Base-by-base conservation (phyloP, 2,329 filamentous ascomycete genomes). In the Aspergillus sojae region DNA sequence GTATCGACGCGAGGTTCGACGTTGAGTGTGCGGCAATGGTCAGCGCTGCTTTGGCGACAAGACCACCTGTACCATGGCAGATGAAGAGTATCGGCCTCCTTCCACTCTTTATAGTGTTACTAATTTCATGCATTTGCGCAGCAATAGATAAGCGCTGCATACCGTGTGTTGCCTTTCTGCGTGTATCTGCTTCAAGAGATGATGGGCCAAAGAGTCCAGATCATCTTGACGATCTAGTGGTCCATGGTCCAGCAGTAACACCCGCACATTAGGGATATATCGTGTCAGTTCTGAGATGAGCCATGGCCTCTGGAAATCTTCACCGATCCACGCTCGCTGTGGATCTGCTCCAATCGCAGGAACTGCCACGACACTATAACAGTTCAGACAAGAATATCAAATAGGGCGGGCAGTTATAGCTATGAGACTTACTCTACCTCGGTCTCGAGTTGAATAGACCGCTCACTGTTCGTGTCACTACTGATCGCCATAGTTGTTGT, bases 11-110 rank as follows among this genome's bases (percentile, higher is more conserved):
- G 23, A 67, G 65, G 53, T 63, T 70, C 36, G 72, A 69, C 36
- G 68, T 65, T 50, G 71, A 67, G 54, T 70, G 71, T 21, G 70
- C 73, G 21, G 75, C 74, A 28, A 72, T 60, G 26, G 84, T 79
- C 48, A 89, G 69, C 1, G 84, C 85, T 68, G 82, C 77, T 76
- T 89, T 89, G 7, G 84, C 83, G 1, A 89, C 84, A 30, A 89
- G 70, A 0, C 87, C 87, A 1, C 87, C 87, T 6, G 89, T 80
- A 54, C 86, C 88, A 62, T 89, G 87, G 12, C 82, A 86, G 14
- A 89, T 79, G 69, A 89, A 88, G 64, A 89, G 81, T 2, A 89
- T 68, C 0, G 87, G 87, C 5, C 87, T 81, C 45, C 69, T 68
- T 16, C 59, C 58, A 34, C 62, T 67, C 70, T 74, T 32, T 30